Evolutionary conservation across 495 filamentous ascomycete species (phyloP), one percentile per base, ranked within the genome.

Genomic region (Penicillium angulare): DNA sequence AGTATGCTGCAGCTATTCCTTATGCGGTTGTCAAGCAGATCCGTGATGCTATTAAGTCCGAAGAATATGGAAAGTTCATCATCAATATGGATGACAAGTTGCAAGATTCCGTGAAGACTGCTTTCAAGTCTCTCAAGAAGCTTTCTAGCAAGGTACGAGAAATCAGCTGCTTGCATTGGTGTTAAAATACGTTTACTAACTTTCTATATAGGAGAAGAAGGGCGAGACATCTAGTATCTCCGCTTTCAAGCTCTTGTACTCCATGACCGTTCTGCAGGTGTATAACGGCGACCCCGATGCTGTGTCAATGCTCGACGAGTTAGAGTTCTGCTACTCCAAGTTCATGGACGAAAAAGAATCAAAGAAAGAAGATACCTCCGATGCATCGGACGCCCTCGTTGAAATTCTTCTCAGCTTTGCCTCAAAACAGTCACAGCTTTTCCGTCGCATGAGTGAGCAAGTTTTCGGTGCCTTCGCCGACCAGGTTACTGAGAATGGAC

Each of bases 381-480:
- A 88, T 33, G 79, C 81, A 2, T 83, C 87, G 0, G 85, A 88
- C 57, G 81, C 88, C 16, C 67, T 98, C 22, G 83, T 97, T 16
- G 95, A 97, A 53, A 86, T 97, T 43, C 69, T 98, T 13, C 74
- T 98, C 8, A 86, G 87, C 55, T 89, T 97, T 67, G 81, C 93
- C 7, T 89, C 91, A 0, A 92, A 89, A 63, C 90, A 83, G 7
- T 96, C 90, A 7, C 80, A 84, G 32, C 75, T 97, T 10, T 86
- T 95, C 70, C 82, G 90, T 26, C 91, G 91, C 49, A 84, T 95
- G 33, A 87, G 90, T 16, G 84, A 89, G 64, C 86, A 91, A 60
- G 91, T 95, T 0, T 97, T 98, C 60, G 75, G 83, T 34, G 83
- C 82, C 7, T 92, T 95, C 69, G 85, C 86, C 7, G 65, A 77